Evolutionary conservation across 768 basidiomycete genomes (phyloP), one percentile per base, ranked within the genome.

Genomic region (Roridomyces roridus): DNA sequence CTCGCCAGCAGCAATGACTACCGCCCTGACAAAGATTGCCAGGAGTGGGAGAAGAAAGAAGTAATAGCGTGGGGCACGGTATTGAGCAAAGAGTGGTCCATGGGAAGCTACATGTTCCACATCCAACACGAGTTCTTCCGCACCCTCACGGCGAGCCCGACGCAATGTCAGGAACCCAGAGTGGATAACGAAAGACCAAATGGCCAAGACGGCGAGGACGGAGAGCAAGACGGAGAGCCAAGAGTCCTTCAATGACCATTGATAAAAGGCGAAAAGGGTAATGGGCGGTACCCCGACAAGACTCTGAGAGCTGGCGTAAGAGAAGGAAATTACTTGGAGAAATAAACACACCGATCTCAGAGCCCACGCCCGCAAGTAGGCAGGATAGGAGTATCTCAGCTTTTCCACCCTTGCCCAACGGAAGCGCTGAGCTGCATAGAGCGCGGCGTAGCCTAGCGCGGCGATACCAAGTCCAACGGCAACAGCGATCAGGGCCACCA

Each of bases 201-300:
- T 71, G 42, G 70, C 73, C 42, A 91, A 65, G 68, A 95, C 75
- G 11, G 81, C 70, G 55, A 96, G 65, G 56, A 89, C 88, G 3
- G 94, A 91, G 36, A 98, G 78, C 31, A 96, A 76, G 63, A 87
- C 81, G 0, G 94, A 83, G 3, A 96, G 79, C 88, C 92, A 94
- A 0, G 94, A 95, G 72, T 98, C 94, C 55, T 84, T 76, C 59
- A 95, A 77, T 0, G 91, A 92, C 92, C 95, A 98, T 70, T 98
- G 95, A 70, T 89, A 94, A 67, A 97, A 83, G 8, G 85, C 78
- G 63, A 97, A 92, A 59, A 90, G 83, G 59, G 86, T 72, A 55
- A 94, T 74, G 9, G 96, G 96, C 46, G 84, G 76, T 62, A 86
- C 77, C 23, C 80, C 73, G 41, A 92, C 71, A n/a, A 94, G 71